Percentiles rank a stretch among this genome's conserved stretches.
These are phyloP conservation scores for Microcera coccophila DNA, from an alignment of 2,329 filamentous ascomycete genomes.

Conservation along the genomic window DNA sequence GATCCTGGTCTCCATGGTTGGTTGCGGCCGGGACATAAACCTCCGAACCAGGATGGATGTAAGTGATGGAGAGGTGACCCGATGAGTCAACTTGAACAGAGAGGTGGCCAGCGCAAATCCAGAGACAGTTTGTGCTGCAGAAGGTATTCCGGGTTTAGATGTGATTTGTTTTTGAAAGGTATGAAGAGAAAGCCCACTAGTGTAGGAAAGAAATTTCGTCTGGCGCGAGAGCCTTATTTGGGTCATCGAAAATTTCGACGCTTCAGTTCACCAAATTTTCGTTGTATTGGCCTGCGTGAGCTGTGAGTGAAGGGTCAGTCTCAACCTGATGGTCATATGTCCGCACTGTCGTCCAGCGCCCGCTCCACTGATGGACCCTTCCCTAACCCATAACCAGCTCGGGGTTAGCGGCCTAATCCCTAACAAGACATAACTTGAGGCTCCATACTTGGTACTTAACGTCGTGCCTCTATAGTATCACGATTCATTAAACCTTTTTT, in stretches of 20 bases:
- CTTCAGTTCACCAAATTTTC: conserved; percentile 15
- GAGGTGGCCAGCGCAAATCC: no score
- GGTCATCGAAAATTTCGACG: conserved; percentile 26
- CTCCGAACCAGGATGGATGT: conserved; percentile 18
- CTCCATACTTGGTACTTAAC: no score
- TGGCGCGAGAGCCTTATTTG: conserved; percentile 18
- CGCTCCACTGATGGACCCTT: no score
- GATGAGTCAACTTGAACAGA: not conserved
- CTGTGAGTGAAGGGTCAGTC: not conserved
- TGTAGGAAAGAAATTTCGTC: conserved; percentile 12
- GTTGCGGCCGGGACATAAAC: conserved; percentile 10
- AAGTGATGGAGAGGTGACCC: conserved; percentile 19
- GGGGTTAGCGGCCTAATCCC: no score
- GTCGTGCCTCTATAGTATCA: no score
- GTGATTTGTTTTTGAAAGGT: not conserved
- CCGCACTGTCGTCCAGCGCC: conserved; percentile 7
- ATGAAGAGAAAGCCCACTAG: no score
- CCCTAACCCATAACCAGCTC: no score
- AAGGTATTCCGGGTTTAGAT: no score
- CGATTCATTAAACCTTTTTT: not conserved
- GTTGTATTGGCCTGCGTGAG: no score
- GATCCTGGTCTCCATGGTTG: conserved; percentile 40
- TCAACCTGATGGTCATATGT: not conserved
- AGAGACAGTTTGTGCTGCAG: no score
- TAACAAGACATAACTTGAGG: no score